Conservation (phyloP, 495 filamentous ascomycete genomes). For the Neurospora intermedia region DNA sequence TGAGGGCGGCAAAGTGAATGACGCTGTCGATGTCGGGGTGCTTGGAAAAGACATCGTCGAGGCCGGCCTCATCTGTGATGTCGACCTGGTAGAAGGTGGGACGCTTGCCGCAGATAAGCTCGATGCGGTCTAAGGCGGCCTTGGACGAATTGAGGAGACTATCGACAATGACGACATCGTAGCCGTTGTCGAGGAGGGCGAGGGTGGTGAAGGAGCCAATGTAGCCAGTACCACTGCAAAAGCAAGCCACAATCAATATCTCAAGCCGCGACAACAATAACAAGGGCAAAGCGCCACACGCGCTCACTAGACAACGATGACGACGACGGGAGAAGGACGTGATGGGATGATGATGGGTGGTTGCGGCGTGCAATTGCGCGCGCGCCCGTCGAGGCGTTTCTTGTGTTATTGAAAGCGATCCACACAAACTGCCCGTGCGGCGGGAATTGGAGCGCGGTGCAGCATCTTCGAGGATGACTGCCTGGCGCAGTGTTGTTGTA, state of each 20-base stretch:
- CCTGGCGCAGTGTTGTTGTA: background rate
- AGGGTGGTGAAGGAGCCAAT: conserved; percentile 96
- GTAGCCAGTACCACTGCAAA: conserved; percentile 83
- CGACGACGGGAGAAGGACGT: background rate
- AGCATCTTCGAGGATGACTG: background rate
- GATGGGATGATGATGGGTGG: background rate
- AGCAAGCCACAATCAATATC: conserved; percentile 11
- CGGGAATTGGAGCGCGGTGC: background rate
- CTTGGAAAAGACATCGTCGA: conserved; percentile 80
- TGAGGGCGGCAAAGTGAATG: conserved; percentile 96
- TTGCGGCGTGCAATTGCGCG: background rate
- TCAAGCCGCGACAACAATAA: background rate
- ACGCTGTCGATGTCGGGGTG: conserved; percentile 94
- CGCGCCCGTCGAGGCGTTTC: background rate
- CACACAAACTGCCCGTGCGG: background rate
- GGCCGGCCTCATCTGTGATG: conserved; percentile 69
- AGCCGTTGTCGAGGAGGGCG: conserved; percentile 82
- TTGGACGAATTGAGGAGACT: conserved; percentile 91
- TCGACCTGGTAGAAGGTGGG: conserved; percentile 79
- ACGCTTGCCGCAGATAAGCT: conserved; percentile 82
- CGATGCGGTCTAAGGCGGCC: conserved; percentile 83
- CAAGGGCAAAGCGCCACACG: background rate
- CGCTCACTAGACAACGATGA: background rate
- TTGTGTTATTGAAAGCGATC: background rate
- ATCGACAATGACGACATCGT: conserved; percentile 92